A percentile compares a stretch with the other conserved stretches of the same genome.
These are phyloP conservation scores for Draba incana DNA, from an alignment of 345 rosid species.

Conservation along the genomic window DNA sequence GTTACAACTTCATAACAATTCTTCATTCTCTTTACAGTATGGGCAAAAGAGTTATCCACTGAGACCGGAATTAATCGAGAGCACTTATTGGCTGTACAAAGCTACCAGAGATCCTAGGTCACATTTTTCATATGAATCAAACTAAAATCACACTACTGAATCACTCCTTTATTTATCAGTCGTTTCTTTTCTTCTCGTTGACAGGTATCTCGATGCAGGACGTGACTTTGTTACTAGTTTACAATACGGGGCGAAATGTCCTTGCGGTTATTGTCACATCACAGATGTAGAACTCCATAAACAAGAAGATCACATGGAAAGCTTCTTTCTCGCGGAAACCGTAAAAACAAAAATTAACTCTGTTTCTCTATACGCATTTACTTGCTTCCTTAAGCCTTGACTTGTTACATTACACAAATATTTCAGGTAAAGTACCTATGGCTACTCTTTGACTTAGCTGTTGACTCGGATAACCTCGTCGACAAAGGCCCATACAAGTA, in stretches of 20 bases:
- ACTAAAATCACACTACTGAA: not conserved
- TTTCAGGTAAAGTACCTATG: constrained; percentile 89
- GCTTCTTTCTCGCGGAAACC: constrained; percentile 99
- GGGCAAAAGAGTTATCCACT: constrained; percentile 97
- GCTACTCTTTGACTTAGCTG: constrained; percentile 97
- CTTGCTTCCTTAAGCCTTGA: constrained; percentile 7
- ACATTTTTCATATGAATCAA: not conserved
- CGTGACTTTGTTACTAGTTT: constrained; percentile 95
- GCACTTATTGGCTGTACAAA: constrained; percentile 98
- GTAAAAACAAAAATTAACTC: constrained; percentile 39
- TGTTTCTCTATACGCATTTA: constrained; percentile 19
- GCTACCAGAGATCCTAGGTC: constrained; percentile 95
- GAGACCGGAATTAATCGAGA: constrained; percentile 95
- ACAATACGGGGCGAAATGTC: constrained; percentile 93
- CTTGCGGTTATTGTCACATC: constrained; percentile 96
- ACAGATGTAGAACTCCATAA: constrained; percentile 88
- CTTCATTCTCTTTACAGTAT: constrained; percentile 54
- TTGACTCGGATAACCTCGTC: constrained; percentile 84
- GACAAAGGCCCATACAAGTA: constrained; percentile 99
- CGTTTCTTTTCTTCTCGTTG: constrained; percentile 10
- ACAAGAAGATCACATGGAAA: constrained; percentile 96
- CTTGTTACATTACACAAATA: constrained; percentile 18
- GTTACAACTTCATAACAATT: constrained; percentile 22
- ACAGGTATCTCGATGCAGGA: constrained; percentile 90
- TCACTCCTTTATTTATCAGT: constrained; percentile 2